Evolutionary conservation across 164 flowering plant genomes (phyloP).

Genomic region (Paratinospora sagittata): DNA sequence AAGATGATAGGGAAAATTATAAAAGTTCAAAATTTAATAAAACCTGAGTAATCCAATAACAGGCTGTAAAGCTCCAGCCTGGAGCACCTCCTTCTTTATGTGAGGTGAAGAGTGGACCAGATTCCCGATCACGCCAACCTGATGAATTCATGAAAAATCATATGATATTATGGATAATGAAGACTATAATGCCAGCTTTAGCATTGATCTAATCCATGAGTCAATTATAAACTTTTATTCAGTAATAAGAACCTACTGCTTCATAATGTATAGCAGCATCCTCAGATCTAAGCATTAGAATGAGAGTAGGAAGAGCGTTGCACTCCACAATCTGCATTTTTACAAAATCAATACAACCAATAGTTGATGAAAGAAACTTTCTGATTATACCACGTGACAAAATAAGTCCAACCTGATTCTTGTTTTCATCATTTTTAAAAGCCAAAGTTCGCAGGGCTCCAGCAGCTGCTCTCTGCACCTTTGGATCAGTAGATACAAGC

Average conservation of each 20-base stretch:
- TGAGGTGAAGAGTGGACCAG: conserved; percentile 95
- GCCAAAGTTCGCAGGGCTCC: conserved; percentile 95
- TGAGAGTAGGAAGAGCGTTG: conserved; percentile 92
- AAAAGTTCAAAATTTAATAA: not conserved
- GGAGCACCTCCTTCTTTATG: conserved; percentile 92
- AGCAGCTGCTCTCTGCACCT: conserved; percentile 98
- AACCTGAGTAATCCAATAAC: conserved; percentile 92
- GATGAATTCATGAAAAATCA: conserved; percentile 11
- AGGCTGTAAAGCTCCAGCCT: conserved; percentile 96
- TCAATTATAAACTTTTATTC: not conserved
- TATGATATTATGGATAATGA: not conserved
- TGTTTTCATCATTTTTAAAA: conserved; percentile 96
- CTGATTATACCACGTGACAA: conserved; percentile 4
- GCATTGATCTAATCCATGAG: not conserved
- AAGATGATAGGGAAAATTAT: too few species aligned
- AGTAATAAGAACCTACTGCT: conserved; percentile 52
- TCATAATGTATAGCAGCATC: conserved; percentile 97
- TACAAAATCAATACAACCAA: conserved; percentile 2
- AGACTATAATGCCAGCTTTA: not conserved
- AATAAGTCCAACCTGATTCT: conserved; percentile 61
- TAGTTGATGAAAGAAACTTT: not conserved
- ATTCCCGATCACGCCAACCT: conserved; percentile 99
- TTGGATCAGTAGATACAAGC: conserved; percentile 78
- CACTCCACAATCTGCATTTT: conserved; percentile 85
- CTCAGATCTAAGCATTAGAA: conserved; percentile 90